phyloP scores from a whole-genome alignment of 2,329 filamentous ascomycete genomes.

The Phialophora chinensis region DNA sequence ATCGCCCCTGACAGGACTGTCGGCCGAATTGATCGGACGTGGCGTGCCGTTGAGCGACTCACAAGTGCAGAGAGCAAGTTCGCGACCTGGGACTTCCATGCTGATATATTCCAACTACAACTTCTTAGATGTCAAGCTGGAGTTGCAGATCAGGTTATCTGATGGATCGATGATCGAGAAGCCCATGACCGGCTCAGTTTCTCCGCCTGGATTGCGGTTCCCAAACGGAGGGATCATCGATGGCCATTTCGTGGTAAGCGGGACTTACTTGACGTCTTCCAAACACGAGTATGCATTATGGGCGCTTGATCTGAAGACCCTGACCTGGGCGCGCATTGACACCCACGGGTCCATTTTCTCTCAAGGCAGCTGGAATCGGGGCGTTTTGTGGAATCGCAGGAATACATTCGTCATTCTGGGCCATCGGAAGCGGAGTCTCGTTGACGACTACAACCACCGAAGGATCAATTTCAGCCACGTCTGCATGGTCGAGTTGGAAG shows the following conservation, averaged over 20 bases:
- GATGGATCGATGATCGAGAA: conserved; percentile 86
- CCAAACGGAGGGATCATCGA: conserved; percentile 96
- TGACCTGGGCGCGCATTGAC: conserved; percentile 96
- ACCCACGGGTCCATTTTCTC: conserved; percentile 93
- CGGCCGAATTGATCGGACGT: conserved; percentile 40
- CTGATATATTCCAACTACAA: conserved; percentile 99
- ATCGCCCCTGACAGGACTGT: conserved; percentile 68
- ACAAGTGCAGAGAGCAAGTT: conserved; percentile 21
- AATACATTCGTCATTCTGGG: conserved; percentile 96
- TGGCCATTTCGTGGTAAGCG: conserved; percentile 95
- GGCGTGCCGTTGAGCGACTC: conserved; percentile 33
- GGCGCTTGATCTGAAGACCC: conserved; percentile 84
- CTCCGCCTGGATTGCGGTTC: conserved; percentile 89
- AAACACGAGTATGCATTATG: conserved; percentile 98
- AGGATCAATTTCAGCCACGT: conserved; percentile 97
- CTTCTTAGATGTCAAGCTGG: conserved; percentile 94
- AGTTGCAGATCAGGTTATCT: conserved; percentile 83
- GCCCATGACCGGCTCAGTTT: conserved; percentile 84
- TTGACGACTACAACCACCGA: conserved; percentile 97
- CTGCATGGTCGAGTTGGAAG: conserved; percentile 95
- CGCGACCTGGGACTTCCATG: conserved; percentile 68
- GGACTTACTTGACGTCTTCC: conserved; percentile 94
- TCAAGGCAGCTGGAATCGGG: conserved; percentile 96
- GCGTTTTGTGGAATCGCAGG: conserved; percentile 87
- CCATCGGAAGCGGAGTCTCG: conserved; percentile 88